Percentiles rank a stretch among this genome's conserved stretches.
These are phyloP conservation scores for Serpula lacrymans DNA, from an alignment of 768 basidiomycete species.

Conservation along the genomic window DNA sequence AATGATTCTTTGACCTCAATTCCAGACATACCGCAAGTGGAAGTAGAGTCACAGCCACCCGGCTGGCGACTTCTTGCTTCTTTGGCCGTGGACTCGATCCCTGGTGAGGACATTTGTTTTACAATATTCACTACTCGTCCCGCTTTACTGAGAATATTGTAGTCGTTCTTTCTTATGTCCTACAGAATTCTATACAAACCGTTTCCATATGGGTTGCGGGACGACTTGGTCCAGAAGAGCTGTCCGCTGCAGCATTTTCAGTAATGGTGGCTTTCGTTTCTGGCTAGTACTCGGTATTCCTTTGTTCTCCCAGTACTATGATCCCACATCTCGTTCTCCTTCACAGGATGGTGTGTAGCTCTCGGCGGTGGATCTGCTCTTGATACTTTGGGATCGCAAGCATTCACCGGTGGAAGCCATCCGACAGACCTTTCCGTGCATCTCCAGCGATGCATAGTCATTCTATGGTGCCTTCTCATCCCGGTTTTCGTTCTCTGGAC, in stretches of 20 bases:
- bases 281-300: constrained; percentile 49
- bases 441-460: constrained; percentile 63
- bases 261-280: constrained; percentile 79
- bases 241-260: constrained; percentile 70
- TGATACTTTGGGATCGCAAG: constrained; percentile 75
- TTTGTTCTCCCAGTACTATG: constrained; percentile 29
- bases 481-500: constrained; percentile 64
- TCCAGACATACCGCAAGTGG: constrained; percentile 24
- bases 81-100: constrained; percentile 54
- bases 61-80: constrained; percentile 38
- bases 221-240: constrained; percentile 63
- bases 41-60: constrained; percentile 17
- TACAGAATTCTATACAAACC: constrained; percentile 76
- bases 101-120: constrained; percentile 37
- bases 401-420: constrained; percentile 61
- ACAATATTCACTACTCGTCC: not conserved
- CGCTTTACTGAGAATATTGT: not conserved
- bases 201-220: constrained; percentile 60
- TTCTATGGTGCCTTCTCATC: constrained; percentile 62
- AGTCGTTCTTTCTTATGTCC: constrained; percentile 68
- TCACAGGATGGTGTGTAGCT: constrained; percentile 70
- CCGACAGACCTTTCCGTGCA: constrained; percentile 69
- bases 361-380: constrained; percentile 77
- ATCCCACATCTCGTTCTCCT: constrained; percentile 43
- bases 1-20: constrained; percentile 13